Percentiles rank a stretch among this genome's conserved stretches.
Evolutionary conservation across 1,139 yeast genomes (phyloP).

Genomic region (Suhomyces panamericanus): DNA sequence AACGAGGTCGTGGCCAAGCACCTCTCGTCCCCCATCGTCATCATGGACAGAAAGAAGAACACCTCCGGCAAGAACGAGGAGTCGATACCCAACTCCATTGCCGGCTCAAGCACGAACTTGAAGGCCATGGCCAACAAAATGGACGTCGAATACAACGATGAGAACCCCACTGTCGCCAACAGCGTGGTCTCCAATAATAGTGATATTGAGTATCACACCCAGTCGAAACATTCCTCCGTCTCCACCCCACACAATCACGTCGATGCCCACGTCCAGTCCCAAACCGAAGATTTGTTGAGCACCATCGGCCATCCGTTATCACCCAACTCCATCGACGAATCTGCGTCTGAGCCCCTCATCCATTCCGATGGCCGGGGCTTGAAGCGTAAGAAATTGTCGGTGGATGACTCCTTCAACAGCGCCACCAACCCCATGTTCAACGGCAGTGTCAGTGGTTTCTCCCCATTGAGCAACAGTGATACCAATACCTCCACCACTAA

Average conservation of each 20-base stretch:
- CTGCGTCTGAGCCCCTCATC: slow-evolving; percentile 58
- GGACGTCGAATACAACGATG: slow-evolving; percentile 7
- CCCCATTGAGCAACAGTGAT: slow-evolving; percentile 49
- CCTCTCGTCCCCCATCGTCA: slow-evolving; percentile 73
- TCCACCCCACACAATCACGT: slow-evolving; percentile 1
- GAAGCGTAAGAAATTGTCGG: slow-evolving; percentile 46
- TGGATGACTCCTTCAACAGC: slow-evolving; percentile 44
- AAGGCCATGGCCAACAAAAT: slow-evolving; percentile 11
- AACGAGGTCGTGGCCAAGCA: slow-evolving; percentile 72
- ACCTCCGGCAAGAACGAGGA: slow-evolving; percentile 21
- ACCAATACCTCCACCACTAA: slow-evolving; percentile 41
- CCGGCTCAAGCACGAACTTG: slow-evolving; percentile 25
- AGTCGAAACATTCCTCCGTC: not conserved
- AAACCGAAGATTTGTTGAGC: slow-evolving; percentile 8
- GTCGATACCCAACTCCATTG: slow-evolving; percentile 23
- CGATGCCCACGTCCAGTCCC: slow-evolving; percentile 3
- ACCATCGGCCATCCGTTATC: slow-evolving; percentile 43
- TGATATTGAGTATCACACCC: slow-evolving; percentile 10
- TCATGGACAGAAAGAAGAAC: slow-evolving; percentile 88
- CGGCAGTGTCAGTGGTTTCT: slow-evolving; percentile 42
- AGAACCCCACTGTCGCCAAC: slow-evolving; percentile 3
- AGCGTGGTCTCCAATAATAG: slow-evolving; percentile 13
- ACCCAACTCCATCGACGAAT: slow-evolving; percentile 67
- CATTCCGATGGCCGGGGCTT: slow-evolving; percentile 41
- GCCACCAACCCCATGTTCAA: slow-evolving; percentile 47